These are phyloP conservation scores for Aspergillus brunneoviolaceus DNA, from an alignment of 2,329 filamentous ascomycete genomes.

Conservation along the genomic window DNA sequence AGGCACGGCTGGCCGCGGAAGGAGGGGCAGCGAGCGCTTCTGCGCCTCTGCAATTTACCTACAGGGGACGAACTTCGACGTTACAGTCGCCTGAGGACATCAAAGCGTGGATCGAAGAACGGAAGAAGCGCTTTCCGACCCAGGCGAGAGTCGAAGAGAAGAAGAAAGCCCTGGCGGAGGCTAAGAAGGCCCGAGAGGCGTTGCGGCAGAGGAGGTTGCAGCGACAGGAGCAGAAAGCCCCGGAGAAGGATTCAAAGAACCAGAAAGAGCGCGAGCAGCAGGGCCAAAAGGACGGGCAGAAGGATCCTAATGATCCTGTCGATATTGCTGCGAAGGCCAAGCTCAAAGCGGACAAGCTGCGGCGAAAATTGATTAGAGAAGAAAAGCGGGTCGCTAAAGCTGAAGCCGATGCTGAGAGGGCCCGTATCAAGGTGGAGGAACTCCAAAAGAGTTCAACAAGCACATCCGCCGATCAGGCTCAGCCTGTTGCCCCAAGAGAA, in stretches of 20 bases:
- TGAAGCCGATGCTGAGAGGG: constrained; percentile 43
- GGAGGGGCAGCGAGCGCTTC: constrained; percentile 19
- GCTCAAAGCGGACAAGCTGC: constrained; percentile 43
- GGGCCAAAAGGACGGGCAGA: constrained; percentile 25
- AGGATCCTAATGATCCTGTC: constrained; percentile 25
- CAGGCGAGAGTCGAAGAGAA: constrained; percentile 63
- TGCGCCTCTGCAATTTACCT: constrained; percentile 51
- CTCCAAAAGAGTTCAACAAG: constrained; percentile 27
- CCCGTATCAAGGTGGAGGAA: constrained; percentile 36
- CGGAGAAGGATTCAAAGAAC: constrained; percentile 33
- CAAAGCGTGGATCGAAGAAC: constrained; percentile 75
- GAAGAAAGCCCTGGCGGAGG: constrained; percentile 64
- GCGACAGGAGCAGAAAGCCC: constrained; percentile 33
- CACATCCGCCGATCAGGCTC: constrained; percentile 3
- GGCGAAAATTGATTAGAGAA: constrained; percentile 61
- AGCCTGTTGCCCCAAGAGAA: not conserved
- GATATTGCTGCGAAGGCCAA: constrained; percentile 40
- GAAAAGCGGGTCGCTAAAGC: constrained; percentile 53
- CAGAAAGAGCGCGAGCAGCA: constrained; percentile 24
- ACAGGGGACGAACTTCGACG: constrained; percentile 55
- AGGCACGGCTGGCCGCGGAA: constrained; percentile 39
- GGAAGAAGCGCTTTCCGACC: constrained; percentile 78
- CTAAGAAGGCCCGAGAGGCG: constrained; percentile 48
- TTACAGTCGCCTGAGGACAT: constrained; percentile 65
- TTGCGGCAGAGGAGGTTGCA: constrained; percentile 43